phyloP scores from a whole-genome alignment of 148 eudicot species.

The Dysphania ambrosioides region DNA sequence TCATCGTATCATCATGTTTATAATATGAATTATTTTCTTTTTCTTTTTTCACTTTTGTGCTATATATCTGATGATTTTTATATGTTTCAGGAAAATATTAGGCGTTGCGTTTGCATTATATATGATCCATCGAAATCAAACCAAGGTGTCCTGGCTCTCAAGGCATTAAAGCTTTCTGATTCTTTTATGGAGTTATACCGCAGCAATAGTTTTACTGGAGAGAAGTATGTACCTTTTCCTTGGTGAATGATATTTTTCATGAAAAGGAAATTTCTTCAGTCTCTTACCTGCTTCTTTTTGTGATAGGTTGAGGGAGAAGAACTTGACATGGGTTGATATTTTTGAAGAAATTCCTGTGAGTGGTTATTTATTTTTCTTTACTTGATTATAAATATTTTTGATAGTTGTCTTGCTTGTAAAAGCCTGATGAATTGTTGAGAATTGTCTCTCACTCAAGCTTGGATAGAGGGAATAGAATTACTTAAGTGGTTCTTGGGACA shows the following conservation, averaged over 20 bases:
- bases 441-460: background rate
- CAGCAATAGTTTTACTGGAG: constrained; percentile 77
- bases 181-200: constrained; percentile 96
- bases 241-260: background rate
- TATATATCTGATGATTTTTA: background rate
- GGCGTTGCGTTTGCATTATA: constrained; percentile 94
- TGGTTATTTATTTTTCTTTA: constrained; percentile 2
- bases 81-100: constrained; percentile 81
- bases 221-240: constrained; percentile 55
- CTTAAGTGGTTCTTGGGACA: background rate
- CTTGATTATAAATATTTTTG: constrained; percentile 9
- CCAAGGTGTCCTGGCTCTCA: constrained; percentile 90
- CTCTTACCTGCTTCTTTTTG: constrained; percentile 21
- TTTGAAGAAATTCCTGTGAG: constrained; percentile 98
- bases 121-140: constrained; percentile 95
- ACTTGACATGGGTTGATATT: constrained; percentile 91
- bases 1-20: background rate
- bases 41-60: background rate
- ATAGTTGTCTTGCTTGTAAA: background rate
- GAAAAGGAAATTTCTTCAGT: background rate
- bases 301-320: constrained; percentile 89
- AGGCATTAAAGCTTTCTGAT: constrained; percentile 90
- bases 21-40: too few relatives aligned
- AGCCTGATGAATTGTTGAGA: background rate
- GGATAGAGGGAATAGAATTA: background rate